These are phyloP conservation scores for Diaporthe amygdali DNA, from an alignment of 2,329 filamentous ascomycete genomes.

Conservation along the genomic window DNA sequence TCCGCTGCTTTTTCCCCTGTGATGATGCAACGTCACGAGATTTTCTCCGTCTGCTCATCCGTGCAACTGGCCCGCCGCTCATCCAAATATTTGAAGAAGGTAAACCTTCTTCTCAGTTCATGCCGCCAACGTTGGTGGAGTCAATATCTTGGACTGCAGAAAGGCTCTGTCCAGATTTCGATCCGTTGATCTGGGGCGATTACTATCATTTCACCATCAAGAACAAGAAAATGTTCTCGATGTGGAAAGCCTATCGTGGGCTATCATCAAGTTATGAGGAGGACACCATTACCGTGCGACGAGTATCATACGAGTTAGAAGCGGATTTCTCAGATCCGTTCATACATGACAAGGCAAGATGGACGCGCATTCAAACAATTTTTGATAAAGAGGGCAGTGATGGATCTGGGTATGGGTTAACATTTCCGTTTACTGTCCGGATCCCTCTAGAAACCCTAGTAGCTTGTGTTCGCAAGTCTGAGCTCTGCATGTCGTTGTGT, in stretches of 20 bases:
- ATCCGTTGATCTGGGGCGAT: neutral
- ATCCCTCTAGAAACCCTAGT: neutral
- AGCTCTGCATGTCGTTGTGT: neutral
- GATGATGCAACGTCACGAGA: neutral
- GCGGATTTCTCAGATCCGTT: neutral
- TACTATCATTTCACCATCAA: neutral
- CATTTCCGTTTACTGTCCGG: neutral
- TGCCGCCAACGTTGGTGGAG: neutral
- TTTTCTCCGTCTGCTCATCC: neutral
- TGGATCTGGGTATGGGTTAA: neutral
- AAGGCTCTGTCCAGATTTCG: neutral
- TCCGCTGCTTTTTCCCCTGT: neutral
- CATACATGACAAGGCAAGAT: neutral
- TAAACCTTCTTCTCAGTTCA: no score
- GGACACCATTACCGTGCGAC: no score
- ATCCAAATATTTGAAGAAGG: no score
- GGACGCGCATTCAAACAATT: no score
- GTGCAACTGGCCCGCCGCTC: no score
- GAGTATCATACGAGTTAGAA: neutral
- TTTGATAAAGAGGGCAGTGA: neutral
- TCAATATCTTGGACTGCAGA: neutral
- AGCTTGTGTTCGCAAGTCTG: neutral
- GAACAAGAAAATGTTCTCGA: neutral
- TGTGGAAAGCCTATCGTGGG: no score
- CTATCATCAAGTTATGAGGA: no score